Conservation (phyloP, 2,329 filamentous ascomycete species). For the Curvularia sp. region DNA sequence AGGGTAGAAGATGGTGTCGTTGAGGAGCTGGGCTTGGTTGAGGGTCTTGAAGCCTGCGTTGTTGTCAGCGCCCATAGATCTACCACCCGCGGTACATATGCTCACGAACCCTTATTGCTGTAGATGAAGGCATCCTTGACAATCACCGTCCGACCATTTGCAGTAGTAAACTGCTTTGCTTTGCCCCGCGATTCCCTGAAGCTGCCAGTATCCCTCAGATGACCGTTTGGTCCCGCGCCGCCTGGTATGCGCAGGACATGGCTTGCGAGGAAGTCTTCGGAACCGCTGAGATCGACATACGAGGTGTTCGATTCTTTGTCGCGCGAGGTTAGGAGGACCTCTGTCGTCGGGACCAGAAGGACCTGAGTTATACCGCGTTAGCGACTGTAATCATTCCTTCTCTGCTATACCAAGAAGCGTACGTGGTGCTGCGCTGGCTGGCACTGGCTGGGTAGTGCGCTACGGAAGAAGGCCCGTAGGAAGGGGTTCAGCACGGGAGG, state of each 20-base stretch:
- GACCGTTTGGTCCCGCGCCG: constrained; percentile 54
- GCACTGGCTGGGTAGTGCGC: constrained; percentile 89
- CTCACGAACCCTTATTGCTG: constrained; percentile 83
- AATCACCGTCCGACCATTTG: constrained; percentile 91
- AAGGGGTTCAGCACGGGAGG: constrained; percentile 96
- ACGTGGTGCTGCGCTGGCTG: constrained; percentile 87
- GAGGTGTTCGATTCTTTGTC: constrained; percentile 82
- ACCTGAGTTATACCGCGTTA: constrained; percentile 56
- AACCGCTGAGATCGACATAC: constrained; percentile 80
- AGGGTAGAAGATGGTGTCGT: constrained; percentile 86
- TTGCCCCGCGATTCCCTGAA: constrained; percentile 88
- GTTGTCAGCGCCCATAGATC: constrained; percentile 23
- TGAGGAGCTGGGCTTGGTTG: constrained; percentile 85
- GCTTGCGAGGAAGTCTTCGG: constrained; percentile 94
- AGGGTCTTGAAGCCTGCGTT: constrained; percentile 83
- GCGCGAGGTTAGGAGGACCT: constrained; percentile 84
- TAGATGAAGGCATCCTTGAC: constrained; percentile 93
- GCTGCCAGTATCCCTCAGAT: constrained; percentile 59
- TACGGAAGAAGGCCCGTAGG: constrained; percentile 97
- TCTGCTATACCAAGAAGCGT: constrained; percentile 32
- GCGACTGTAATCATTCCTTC: constrained; percentile 1
- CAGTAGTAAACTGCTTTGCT: constrained; percentile 89
- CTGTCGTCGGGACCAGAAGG: constrained; percentile 90
- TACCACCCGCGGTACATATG: background rate
- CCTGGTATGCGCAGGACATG: constrained; percentile 88